phyloP scores from a whole-genome alignment of 495 filamentous ascomycete genomes.

The Penicillium riverlandense region DNA sequence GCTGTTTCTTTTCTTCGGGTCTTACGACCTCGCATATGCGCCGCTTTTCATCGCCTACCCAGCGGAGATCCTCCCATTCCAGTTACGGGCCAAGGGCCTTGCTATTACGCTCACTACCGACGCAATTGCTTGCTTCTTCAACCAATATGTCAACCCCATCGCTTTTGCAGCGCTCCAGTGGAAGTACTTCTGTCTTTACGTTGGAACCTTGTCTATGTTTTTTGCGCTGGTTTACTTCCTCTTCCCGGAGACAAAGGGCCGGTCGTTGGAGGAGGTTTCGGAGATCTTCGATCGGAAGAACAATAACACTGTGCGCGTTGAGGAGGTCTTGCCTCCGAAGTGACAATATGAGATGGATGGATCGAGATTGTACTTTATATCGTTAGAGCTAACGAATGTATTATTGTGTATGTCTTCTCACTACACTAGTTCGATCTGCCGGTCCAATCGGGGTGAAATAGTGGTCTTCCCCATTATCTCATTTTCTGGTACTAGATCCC shows the following conservation, averaged over 20 bases:
- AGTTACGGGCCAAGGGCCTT: conserved; percentile 63
- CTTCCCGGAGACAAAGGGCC: conserved; percentile 61
- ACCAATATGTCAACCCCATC: conserved; percentile 54
- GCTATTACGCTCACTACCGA: conserved; percentile 54
- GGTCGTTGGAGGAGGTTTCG: conserved; percentile 58
- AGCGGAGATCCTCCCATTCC: conserved; percentile 61
- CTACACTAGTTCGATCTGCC: too few relatives aligned
- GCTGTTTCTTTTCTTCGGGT: conserved; percentile 51
- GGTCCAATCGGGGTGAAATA: too few relatives aligned
- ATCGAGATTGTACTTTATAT: too few relatives aligned
- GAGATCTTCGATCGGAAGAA: conserved; percentile 45
- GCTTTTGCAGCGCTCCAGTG: conserved; percentile 42
- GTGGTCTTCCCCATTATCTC: too few relatives aligned
- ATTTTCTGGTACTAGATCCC: too few relatives aligned
- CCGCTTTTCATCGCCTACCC: conserved; percentile 57
- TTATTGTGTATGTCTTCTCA: too few relatives aligned
- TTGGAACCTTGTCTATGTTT: conserved; percentile 48
- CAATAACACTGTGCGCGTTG: too few relatives aligned
- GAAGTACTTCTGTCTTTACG: conserved; percentile 58
- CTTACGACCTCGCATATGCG: conserved; percentile 52
- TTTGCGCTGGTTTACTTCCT: conserved; percentile 54
- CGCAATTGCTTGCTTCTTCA: conserved; percentile 50
- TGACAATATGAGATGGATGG: neutral
- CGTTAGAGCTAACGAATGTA: too few relatives aligned
- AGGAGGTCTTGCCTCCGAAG: neutral